Conservation (phyloP, 2,329 filamentous ascomycete species). For the Colletotrichum siamense region DNA sequence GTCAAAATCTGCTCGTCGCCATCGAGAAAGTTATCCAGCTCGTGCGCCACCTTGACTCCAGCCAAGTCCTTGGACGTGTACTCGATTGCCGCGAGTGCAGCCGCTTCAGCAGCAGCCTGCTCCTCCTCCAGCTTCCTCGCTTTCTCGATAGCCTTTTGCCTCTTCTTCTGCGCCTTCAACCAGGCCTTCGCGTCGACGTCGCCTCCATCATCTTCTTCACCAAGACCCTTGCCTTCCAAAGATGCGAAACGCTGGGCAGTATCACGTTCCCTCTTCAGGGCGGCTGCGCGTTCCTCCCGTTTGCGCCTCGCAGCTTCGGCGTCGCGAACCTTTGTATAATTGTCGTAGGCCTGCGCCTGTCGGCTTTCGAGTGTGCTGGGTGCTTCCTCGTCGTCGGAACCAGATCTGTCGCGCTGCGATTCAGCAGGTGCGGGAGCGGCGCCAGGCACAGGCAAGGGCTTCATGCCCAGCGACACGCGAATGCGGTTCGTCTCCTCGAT, state of each 20-base stretch:
- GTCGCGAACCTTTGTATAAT: constrained; percentile 69
- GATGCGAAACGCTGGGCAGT: constrained; percentile 76
- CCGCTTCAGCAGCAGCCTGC: constrained; percentile 75
- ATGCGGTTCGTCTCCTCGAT: constrained; percentile 96
- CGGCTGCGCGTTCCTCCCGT: constrained; percentile 80
- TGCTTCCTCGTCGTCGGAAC: constrained; percentile 70
- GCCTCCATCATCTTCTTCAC: constrained; percentile 71
- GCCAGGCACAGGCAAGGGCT: constrained; percentile 85
- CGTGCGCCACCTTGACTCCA: constrained; percentile 91
- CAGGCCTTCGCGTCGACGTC: constrained; percentile 83
- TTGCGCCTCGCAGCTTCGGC: constrained; percentile 79
- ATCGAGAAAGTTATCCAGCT: constrained; percentile 80
- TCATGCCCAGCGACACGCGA: constrained; percentile 86
- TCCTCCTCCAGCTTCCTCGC: constrained; percentile 77
- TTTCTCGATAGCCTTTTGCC: constrained; percentile 88
- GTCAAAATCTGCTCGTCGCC: constrained; percentile 89
- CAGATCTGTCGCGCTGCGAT: constrained; percentile 41
- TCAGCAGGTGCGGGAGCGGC: constrained; percentile 43
- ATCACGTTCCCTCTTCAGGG: constrained; percentile 88
- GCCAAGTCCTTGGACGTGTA: constrained; percentile 88
- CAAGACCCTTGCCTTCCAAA: constrained; percentile 83
- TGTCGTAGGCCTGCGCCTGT: constrained; percentile 74
- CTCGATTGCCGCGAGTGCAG: constrained; percentile 65
- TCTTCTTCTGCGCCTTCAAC: constrained; percentile 89
- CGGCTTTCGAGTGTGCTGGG: constrained; percentile 86